Conservation (phyloP, 139 green algal species). For the Chlorella sp. region DNA sequence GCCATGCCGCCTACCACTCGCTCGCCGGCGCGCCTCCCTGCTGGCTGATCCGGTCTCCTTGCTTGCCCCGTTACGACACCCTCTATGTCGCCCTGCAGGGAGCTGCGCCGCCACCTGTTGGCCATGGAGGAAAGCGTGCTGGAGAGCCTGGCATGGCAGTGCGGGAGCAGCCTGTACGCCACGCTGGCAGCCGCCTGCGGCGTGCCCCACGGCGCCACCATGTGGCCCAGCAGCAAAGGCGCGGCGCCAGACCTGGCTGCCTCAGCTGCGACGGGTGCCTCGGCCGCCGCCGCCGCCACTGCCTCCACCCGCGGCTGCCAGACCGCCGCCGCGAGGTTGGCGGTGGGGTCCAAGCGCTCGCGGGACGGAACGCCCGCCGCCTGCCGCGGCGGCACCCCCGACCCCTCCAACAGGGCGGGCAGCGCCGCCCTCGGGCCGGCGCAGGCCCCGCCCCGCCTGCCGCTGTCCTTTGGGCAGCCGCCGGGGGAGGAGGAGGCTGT, state of each 20-base stretch:
- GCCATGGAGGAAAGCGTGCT: conserved; percentile 74
- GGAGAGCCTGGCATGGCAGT: conserved; percentile 72
- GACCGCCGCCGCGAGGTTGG: no score
- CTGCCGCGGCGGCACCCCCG: no score
- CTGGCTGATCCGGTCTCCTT: neutral
- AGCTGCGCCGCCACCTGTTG: conserved; percentile 77
- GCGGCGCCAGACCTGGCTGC: no score
- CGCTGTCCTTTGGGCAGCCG: conserved; percentile 7
- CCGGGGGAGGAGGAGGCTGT: neutral
- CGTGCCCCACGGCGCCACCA: neutral
- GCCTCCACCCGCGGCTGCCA: no score
- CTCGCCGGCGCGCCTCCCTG: neutral
- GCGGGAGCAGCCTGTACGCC: conserved; percentile 65
- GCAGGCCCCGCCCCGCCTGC: neutral
- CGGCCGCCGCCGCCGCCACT: no score
- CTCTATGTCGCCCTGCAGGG: conserved; percentile 18
- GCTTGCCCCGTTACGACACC: no score
- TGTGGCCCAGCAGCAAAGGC: no score
- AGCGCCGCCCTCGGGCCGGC: no score
- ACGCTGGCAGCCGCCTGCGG: conserved; percentile 33
- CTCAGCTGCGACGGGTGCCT: no score
- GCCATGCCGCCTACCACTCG: neutral
- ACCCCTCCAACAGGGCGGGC: no score
- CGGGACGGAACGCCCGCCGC: no score
- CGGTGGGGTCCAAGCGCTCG: no score